Percentiles rank a stretch among this genome's conserved stretches.
Evolutionary conservation across 208 protist species (phyloP).

Genomic region (Trypanosoma vivax): DNA sequence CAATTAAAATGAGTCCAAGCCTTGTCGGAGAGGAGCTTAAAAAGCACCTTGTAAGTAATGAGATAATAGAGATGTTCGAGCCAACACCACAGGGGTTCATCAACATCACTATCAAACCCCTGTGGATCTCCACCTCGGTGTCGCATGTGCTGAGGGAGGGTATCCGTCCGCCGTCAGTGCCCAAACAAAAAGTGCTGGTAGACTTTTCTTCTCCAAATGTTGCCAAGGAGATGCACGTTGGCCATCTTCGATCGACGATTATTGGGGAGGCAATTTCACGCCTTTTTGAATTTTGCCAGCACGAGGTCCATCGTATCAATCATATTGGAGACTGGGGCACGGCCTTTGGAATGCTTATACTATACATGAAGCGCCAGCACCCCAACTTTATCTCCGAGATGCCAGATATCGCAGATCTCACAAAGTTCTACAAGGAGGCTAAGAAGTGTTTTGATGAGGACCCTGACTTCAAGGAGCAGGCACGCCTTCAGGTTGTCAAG

Average conservation of each 20-base stretch:
- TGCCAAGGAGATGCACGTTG: slow-evolving; percentile 99
- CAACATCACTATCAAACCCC: slow-evolving; percentile 72
- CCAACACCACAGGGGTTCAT: slow-evolving; percentile 92
- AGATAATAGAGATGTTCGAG: slow-evolving; percentile 79
- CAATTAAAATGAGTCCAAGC: slow-evolving; percentile 80
- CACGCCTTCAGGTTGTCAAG: slow-evolving; percentile 88
- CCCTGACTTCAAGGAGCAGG: slow-evolving; percentile 87
- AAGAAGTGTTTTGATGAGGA: slow-evolving; percentile 94
- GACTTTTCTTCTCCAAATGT: slow-evolving; percentile 99
- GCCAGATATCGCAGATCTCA: slow-evolving; percentile 92
- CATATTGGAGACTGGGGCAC: slow-evolving; percentile 99
- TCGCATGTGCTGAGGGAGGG: slow-evolving; percentile 44
- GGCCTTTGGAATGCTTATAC: slow-evolving; percentile 98
- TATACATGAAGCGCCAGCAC: slow-evolving; percentile 92
- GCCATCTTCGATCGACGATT: slow-evolving; percentile 97
- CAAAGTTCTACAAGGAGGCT: slow-evolving; percentile 91
- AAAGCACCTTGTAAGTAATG: slow-evolving; percentile 67
- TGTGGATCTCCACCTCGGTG: slow-evolving; percentile 59
- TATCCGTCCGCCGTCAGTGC: slow-evolving; percentile 59
- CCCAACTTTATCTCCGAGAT: slow-evolving; percentile 84
- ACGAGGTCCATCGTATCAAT: slow-evolving; percentile 95
- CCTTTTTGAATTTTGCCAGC: slow-evolving; percentile 92
- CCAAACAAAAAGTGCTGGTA: slow-evolving; percentile 81
- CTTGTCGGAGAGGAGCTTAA: slow-evolving; percentile 80
- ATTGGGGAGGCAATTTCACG: slow-evolving; percentile 95